Evolutionary conservation across 1,139 yeast genomes (phyloP).

Genomic region (Geotrichum reessii): DNA sequence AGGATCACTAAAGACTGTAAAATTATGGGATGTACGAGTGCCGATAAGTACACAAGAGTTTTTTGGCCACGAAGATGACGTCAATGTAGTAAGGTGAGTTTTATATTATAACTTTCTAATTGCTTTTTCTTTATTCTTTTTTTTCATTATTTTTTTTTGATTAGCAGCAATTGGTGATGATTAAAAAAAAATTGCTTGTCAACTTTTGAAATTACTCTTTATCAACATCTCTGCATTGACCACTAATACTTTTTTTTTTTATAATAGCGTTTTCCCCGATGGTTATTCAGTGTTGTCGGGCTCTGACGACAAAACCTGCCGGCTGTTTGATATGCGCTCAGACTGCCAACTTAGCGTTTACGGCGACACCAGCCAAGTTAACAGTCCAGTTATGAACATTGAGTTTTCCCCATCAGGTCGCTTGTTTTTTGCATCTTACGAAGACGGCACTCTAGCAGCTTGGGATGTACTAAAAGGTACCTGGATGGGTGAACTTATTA

Average conservation of each 20-base stretch:
- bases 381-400: constrained; percentile 49
- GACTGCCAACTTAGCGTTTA: constrained; percentile 64
- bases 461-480: constrained; percentile 74
- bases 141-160: not conserved
- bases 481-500: constrained; percentile 47
- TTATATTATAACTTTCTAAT: not conserved
- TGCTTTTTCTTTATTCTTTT: not conserved
- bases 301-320: constrained; percentile 71
- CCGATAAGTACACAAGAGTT: constrained; percentile 55
- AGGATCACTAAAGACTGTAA: constrained; percentile 70
- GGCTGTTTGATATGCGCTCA: constrained; percentile 69
- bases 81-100: constrained; percentile 49
- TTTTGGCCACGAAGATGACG: constrained; percentile 56
- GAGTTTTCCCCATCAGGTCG: constrained; percentile 77
- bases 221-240: too few relatives aligned
- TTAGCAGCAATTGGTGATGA: too few relatives aligned
- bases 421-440: constrained; percentile 65
- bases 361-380: constrained; percentile 35
- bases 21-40: constrained; percentile 65
- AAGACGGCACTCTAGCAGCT: constrained; percentile 66
- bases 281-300: constrained; percentile 58
- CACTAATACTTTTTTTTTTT: not conserved
- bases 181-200: too few relatives aligned
- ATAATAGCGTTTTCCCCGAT: constrained; percentile 50
- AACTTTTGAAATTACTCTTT: too few relatives aligned